phyloP scores from a whole-genome alignment of 495 filamentous ascomycete species.

The Aspergillus panamensis region DNA sequence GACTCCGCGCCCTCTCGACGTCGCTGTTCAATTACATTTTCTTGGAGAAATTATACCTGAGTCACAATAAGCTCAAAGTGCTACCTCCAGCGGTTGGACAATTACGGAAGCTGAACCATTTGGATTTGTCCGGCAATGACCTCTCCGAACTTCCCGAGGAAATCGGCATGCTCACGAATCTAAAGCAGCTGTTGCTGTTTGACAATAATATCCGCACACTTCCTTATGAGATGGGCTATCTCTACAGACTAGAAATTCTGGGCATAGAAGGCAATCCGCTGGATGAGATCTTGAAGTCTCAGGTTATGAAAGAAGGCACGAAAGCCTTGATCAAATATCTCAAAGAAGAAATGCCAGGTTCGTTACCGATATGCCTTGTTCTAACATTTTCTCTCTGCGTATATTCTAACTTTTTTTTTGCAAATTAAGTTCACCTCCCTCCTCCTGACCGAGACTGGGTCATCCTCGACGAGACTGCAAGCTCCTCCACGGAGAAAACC shows the following conservation, averaged over 20 bases:
- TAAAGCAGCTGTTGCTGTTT: constrained; percentile 76
- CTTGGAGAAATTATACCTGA: constrained; percentile 84
- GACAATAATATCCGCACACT: constrained; percentile 82
- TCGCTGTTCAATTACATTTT: constrained; percentile 84
- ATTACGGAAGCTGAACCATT: constrained; percentile 68
- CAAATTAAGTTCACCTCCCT: constrained; percentile 49
- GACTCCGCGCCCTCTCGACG: constrained; percentile 71
- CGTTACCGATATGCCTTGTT: constrained; percentile 26
- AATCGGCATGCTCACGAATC: constrained; percentile 89
- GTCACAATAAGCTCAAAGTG: constrained; percentile 77
- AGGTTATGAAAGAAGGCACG: constrained; percentile 81
- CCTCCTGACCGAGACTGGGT: constrained; percentile 72
- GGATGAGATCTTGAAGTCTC: constrained; percentile 64
- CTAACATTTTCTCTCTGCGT: constrained; percentile 5
- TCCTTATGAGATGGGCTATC: constrained; percentile 80
- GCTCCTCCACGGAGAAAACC: constrained; percentile 55
- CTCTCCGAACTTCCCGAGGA: constrained; percentile 81
- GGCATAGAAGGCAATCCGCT: constrained; percentile 92
- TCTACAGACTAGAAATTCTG: constrained; percentile 81
- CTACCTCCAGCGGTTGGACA: constrained; percentile 76
- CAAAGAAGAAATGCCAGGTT: constrained; percentile 79
- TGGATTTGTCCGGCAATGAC: constrained; percentile 87
- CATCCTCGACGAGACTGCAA: constrained; percentile 57
- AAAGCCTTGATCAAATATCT: constrained; percentile 77
- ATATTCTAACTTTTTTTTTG: constrained; percentile 13